Percentiles rank a stretch among this genome's conserved stretches.
These are phyloP conservation scores for Sporothrix dimorphospora DNA, from an alignment of 2,329 filamentous ascomycete genomes.

Conservation along the genomic window DNA sequence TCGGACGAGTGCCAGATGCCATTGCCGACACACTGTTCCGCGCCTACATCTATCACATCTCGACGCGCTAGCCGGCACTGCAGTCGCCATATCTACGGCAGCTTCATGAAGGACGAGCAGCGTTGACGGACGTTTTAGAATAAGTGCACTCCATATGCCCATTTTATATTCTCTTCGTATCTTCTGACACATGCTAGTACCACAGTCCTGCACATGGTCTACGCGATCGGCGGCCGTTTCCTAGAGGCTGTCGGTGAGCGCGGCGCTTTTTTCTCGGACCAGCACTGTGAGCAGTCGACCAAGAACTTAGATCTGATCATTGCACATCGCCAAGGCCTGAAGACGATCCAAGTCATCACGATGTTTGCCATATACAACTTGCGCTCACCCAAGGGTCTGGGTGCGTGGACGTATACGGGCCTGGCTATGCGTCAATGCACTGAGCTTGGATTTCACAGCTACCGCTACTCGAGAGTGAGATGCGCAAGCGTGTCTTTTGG, in stretches of 20 bases:
- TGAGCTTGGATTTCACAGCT: background rate
- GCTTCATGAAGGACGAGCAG: background rate
- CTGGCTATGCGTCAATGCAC: background rate
- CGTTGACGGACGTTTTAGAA: background rate
- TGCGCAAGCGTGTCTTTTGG: background rate
- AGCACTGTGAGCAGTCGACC: background rate
- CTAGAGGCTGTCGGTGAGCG: background rate
- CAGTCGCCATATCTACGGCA: background rate
- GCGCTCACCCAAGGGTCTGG: background rate
- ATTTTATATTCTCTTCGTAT: no score
- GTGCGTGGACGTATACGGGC: background rate
- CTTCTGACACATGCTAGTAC: background rate
- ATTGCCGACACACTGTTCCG: background rate
- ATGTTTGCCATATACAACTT: constrained; percentile 1
- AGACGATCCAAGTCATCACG: background rate
- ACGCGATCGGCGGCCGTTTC: background rate
- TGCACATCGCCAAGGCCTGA: background rate
- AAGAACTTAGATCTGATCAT: background rate
- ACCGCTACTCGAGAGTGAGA: background rate
- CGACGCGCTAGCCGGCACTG: background rate
- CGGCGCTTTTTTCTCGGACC: background rate
- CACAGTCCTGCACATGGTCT: background rate
- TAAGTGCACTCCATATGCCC: no score
- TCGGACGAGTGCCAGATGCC: background rate
- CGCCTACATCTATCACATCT: background rate